Evolutionary conservation across 2,329 filamentous ascomycete genomes (phyloP), one percentile per base, ranked within the genome.

Genomic region (Geoglossum cookeanum): DNA sequence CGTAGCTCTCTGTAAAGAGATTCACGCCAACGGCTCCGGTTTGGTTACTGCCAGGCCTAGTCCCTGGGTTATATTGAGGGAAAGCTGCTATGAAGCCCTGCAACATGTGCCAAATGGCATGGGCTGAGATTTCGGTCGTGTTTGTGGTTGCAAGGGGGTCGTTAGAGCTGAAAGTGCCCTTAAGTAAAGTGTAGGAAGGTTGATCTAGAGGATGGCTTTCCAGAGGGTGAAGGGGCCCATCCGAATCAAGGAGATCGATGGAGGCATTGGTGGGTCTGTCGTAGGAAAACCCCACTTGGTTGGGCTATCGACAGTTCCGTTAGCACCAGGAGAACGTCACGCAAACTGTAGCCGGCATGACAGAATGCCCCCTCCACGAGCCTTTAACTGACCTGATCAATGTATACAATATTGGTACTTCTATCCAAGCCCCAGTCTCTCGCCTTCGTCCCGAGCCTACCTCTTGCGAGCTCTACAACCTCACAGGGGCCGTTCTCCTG

Each of bases 1-100:
- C 79, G 65, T 86, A 84, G 67, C 79, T 83, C 66, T 87, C 82
- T 0, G 81, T 76, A 60, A 84, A 85, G 3, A 87, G 69, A 62
- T 81, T 81, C 56, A 87, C 74, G 4, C 78, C 78, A 17, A 80
- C 68, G 1, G 72, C 68, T 60, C 72, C 71, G 37, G 64, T 58
- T 9, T 59, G 58, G 4, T 65, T 66, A 48, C 63, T 64, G 54
- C 72, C 69, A 13, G 68, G 64, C 15, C 66, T 67, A 0, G 68
- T 66, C 3, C 74, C 71, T 3, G 77, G 77, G 39, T 76, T 75
- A 62, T 81, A 79, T 60, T 78, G 71, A 0, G 80, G 79, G 59
- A 83, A 83, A 0, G 73, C 69, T 13, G 70, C 71, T 58, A 85
- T 61, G 66, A 81, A 83, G 29, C 73, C 77, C 62, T 84, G 80